Base-by-base conservation (phyloP, 768 basidiomycete species). In the Pisolithus orientalis region DNA sequence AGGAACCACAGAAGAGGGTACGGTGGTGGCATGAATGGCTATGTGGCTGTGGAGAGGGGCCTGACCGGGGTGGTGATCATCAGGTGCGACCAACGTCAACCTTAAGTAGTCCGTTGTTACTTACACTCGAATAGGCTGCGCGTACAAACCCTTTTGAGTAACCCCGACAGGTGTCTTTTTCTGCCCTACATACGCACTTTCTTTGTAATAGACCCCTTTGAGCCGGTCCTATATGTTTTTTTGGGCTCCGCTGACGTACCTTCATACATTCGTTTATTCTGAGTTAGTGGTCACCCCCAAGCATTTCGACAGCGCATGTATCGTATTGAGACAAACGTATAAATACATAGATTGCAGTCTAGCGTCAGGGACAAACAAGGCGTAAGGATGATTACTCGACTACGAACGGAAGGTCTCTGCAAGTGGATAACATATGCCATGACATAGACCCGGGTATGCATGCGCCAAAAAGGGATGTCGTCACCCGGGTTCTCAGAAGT, bases 1-100 rank as follows among this genome's bases (percentile, higher is more conserved):
- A 56, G 5, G 58, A 66, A n/a, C 69, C 66, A 37, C 62, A 56
- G 27, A 69, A 68, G 40, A 70, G 74, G 47, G 72, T 75, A 4
- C 70, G 78, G 54, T 90, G 88, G 88, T 90, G 88, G 88, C 87
- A 88, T 62, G 88, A 90, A 31, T 89, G 87, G 87, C 65, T 90
- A 55, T 90, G 88, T 65, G 88, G 88, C 11, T 88, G 87, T 57
- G 73, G 81, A 16, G 87, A 89, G 62, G 83, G 84, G n/a, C 71
- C 79, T 3, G 83, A 87, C 65, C 75, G 86, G 14, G 85, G 82
- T 42, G 86, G 85, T 5, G 83, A 89, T 49, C 65, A 76, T 56
- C 88, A 90, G 78, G 87, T 84, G 62, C 39, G 74, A 64, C 27
- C 51, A 25, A n/a, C 44, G 4, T 9, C 17, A 27, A 32, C 24